Evolutionary conservation across 352 stramenopile genomes (phyloP).

Genomic region (Phytophthora pini): DNA sequence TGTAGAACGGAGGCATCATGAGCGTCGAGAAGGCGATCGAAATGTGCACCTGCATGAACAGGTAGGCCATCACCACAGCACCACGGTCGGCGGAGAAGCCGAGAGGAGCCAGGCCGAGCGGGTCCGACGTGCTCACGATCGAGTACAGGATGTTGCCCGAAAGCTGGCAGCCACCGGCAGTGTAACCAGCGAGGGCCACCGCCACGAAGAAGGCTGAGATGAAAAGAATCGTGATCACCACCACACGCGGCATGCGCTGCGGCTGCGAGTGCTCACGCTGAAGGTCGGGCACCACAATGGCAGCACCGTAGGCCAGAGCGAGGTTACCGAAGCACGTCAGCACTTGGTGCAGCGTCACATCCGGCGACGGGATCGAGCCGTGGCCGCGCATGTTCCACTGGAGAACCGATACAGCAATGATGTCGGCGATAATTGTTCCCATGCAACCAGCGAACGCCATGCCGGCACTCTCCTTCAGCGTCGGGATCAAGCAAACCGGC

Average conservation of each 20-base stretch:
- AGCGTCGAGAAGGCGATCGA: conserved; percentile 28
- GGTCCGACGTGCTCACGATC: conserved; percentile 12
- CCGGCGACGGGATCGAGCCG: not conserved
- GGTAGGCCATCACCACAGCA: not conserved
- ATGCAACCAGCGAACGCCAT: not conserved
- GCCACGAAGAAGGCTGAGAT: too few species aligned
- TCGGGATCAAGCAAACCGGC: too few species aligned
- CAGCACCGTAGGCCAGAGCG: not conserved
- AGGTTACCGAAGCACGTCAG: conserved; percentile 1
- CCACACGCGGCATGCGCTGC: too few species aligned
- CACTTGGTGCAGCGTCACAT: not conserved
- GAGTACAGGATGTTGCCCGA: not conserved
- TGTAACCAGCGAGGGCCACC: too few species aligned
- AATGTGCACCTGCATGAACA: conserved; percentile 1
- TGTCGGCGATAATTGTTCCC: not conserved
- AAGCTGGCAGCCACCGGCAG: too few species aligned
- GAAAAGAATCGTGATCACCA: too few species aligned
- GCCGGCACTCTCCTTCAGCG: too few species aligned
- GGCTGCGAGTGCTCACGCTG: too few species aligned
- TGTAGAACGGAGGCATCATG: conserved; percentile 33
- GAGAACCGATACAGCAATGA: not conserved
- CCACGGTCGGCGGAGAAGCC: not conserved
- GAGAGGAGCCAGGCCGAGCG: not conserved
- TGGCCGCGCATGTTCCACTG: conserved; percentile 1
- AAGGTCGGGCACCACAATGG: not conserved